A percentile compares a stretch with the other conserved stretches of the same genome.
These are phyloP conservation scores for Colletotrichum graminicola DNA, from an alignment of 2,329 filamentous ascomycete species.

Conservation along the genomic window DNA sequence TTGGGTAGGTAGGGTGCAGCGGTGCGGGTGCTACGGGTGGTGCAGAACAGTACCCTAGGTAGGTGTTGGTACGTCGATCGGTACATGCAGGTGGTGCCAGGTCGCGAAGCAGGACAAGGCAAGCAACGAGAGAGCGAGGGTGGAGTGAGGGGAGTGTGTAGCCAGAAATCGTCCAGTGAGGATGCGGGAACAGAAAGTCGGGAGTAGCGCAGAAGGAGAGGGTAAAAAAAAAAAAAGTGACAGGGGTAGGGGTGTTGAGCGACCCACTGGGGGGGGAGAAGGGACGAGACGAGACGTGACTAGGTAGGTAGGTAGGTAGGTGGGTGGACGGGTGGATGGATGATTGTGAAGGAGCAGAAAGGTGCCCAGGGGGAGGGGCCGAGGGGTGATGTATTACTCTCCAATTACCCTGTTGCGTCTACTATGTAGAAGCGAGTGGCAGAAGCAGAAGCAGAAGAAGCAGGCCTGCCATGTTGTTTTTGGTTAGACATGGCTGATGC, in stretches of 20 bases:
- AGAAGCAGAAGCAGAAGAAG: not conserved
- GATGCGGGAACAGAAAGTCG: conserved; percentile 7
- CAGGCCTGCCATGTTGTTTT: no score
- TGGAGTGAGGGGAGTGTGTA: conserved; percentile 10
- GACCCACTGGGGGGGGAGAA: conserved; percentile 6
- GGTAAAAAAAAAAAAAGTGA: not conserved
- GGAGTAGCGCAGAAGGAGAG: not conserved
- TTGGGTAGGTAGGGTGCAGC: conserved; percentile 17
- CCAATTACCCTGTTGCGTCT: conserved; percentile 9
- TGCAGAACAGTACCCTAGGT: not conserved
- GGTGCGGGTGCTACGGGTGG: not conserved
- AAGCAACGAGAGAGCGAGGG: conserved; percentile 8
- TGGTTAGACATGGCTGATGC: not conserved
- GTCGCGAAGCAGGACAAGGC: conserved; percentile 13
- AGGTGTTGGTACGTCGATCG: not conserved
- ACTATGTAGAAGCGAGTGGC: not conserved
- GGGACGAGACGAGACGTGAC: conserved; percentile 6
- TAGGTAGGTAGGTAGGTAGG: not conserved
- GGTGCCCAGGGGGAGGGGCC: not conserved
- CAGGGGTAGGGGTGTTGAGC: conserved; percentile 14
- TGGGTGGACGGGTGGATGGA: no score
- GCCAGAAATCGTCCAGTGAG: conserved; percentile 3
- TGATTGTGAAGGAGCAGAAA: conserved; percentile 14
- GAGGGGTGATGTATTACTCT: not conserved
- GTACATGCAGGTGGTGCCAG: not conserved